Evolutionary conservation across 345 rosid species (phyloP).

Genomic region (Lumnitzera littorea): DNA sequence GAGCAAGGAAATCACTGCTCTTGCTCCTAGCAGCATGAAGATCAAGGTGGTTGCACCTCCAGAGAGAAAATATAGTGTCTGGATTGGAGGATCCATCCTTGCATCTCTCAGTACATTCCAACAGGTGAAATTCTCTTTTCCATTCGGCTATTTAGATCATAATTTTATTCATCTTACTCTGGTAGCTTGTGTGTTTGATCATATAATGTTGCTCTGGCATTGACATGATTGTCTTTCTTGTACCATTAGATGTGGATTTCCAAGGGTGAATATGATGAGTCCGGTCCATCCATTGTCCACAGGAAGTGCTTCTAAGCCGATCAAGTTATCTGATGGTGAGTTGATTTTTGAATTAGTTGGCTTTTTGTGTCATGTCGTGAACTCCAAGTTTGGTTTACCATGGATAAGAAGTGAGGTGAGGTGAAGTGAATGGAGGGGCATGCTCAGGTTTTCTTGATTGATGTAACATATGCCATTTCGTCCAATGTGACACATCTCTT

Average conservation of each 20-base stretch:
- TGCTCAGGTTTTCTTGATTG: too few relatives aligned
- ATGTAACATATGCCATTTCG: too few relatives aligned
- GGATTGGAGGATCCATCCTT: conserved; percentile 41
- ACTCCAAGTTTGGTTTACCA: conserved; percentile 4
- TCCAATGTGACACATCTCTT: too few relatives aligned
- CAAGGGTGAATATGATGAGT: conserved; percentile 41
- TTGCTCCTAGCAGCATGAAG: conserved; percentile 41
- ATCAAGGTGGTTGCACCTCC: conserved; percentile 40
- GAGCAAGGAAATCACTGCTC: conserved; percentile 38
- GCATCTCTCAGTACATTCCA: conserved; percentile 48
- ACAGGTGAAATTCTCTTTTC: conserved; percentile 16
- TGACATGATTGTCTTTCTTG: background rate
- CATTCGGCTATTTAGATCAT: background rate
- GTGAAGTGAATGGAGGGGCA: background rate
- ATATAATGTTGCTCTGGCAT: background rate
- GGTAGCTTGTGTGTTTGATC: background rate
- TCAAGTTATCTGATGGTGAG: conserved; percentile 6
- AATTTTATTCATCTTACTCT: background rate
- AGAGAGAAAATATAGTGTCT: conserved; percentile 39
- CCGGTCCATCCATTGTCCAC: conserved; percentile 45
- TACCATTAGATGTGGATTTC: conserved; percentile 38
- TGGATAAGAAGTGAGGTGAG: background rate
- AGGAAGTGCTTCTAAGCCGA: conserved; percentile 38
- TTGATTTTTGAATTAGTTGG: conserved; percentile 5
- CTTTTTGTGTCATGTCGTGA: conserved; percentile 8